A percentile compares a stretch with the other conserved stretches of the same genome.
These are phyloP conservation scores for Uromyces viciae-fabae DNA, from an alignment of 1,284 basidiomycete species.

Conservation along the genomic window DNA sequence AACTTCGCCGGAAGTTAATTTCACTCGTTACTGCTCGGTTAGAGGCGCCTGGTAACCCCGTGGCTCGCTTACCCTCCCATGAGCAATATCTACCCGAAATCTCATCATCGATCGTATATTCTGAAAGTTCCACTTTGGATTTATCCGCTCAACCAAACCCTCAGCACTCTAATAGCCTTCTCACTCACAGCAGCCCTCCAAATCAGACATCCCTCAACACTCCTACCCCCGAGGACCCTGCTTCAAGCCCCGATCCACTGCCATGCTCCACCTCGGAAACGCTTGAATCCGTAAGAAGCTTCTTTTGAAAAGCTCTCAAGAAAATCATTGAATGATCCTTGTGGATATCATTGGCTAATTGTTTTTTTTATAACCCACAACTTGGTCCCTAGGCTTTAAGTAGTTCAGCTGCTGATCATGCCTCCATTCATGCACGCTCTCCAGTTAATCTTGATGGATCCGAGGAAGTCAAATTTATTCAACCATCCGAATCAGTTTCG, in stretches of 20 bases:
- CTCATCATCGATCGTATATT: not conserved
- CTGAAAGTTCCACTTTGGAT: not conserved
- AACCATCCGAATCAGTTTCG: not conserved
- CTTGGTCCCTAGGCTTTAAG: not conserved
- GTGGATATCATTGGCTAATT: no score
- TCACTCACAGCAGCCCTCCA: no score
- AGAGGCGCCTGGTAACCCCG: slow-evolving; percentile 55
- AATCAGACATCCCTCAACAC: no score
- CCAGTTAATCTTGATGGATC: not conserved
- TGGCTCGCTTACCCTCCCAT: slow-evolving; percentile 2
- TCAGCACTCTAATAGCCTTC: not conserved
- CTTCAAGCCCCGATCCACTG: not conserved
- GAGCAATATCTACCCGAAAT: slow-evolving; percentile 3
- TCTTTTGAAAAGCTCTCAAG: not conserved
- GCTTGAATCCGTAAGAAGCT: not conserved
- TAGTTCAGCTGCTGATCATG: not conserved
- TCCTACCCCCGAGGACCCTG: not conserved
- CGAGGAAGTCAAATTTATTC: not conserved
- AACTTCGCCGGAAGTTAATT: slow-evolving; percentile 64
- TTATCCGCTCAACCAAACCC: not conserved
- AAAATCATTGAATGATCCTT: not conserved
- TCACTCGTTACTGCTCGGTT: slow-evolving; percentile 67
- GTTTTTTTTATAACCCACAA: no score
- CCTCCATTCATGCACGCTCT: not conserved
- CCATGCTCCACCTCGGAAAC: not conserved